Percentiles rank a stretch among this genome's conserved stretches.
Conservation (phyloP, 1,284 basidiomycete genomes). For the Pseudozyma flocculosa region DNA sequence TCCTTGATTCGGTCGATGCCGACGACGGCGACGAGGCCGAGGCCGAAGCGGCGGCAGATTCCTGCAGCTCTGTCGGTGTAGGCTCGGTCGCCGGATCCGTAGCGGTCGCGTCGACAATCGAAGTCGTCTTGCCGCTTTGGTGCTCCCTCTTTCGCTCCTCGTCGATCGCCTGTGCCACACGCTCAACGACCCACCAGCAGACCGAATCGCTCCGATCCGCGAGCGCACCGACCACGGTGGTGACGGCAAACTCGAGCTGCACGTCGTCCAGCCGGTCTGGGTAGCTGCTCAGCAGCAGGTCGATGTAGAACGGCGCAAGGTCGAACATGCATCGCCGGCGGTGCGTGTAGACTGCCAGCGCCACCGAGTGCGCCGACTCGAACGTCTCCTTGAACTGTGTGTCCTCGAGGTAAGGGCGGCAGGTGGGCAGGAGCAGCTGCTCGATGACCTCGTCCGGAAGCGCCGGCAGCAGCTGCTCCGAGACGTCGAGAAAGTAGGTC, state of each 20-base stretch:
- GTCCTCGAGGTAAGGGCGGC: constrained; percentile 45
- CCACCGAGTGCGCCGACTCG: constrained; percentile 54
- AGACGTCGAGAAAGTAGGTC: constrained; percentile 50
- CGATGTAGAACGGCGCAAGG: constrained; percentile 51
- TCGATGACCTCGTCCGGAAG: constrained; percentile 50
- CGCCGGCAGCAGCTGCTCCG: constrained; percentile 46
- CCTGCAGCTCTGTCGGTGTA: neutral
- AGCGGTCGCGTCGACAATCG: neutral
- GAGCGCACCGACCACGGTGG: constrained; percentile 43
- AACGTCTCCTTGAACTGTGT: constrained; percentile 47
- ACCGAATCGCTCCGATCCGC: constrained; percentile 47
- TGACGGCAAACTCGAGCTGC: constrained; percentile 48
- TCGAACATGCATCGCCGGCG: constrained; percentile 36
- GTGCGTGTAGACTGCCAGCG: constrained; percentile 42
- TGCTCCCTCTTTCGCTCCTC: constrained; percentile 6
- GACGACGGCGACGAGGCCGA: neutral
- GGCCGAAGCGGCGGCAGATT: neutral
- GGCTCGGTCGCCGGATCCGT: neutral
- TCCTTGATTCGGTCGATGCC: constrained; percentile 1
- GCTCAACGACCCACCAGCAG: constrained; percentile 49
- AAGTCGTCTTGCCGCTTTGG: neutral
- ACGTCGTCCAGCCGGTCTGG: constrained; percentile 20
- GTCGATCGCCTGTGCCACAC: constrained; percentile 33
- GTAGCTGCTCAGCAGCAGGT: constrained; percentile 38
- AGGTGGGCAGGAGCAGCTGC: constrained; percentile 36